A percentile compares a stretch with the other conserved stretches of the same genome.
Conservation (phyloP, 140 eudicot species). For the Stevia rebaudiana region DNA sequence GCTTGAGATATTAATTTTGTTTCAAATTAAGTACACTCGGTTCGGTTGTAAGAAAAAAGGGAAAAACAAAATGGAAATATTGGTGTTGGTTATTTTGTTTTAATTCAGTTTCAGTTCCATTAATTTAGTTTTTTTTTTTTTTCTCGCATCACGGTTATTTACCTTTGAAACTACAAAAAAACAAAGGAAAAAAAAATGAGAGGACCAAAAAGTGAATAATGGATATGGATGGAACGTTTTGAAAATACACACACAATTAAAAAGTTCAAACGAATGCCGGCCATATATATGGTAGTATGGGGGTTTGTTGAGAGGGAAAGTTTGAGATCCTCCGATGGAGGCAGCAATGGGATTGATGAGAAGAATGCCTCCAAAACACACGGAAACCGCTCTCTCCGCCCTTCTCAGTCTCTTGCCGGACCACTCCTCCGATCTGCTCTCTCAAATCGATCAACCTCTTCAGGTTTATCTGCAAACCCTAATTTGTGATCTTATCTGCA, state of each 20-base stretch:
- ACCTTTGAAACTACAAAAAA: too few relatives aligned
- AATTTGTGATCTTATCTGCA: not conserved
- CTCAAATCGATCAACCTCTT: conserved; percentile 98
- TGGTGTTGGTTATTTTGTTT: too few relatives aligned
- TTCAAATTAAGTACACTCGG: too few relatives aligned
- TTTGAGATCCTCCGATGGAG: conserved; percentile 48
- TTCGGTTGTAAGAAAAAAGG: too few relatives aligned
- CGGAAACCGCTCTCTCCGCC: conserved; percentile 86
- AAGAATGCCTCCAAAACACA: conserved; percentile 83
- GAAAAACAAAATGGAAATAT: too few relatives aligned
- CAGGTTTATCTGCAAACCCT: conserved; percentile 40
- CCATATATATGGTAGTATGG: not conserved
- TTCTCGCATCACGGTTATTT: too few relatives aligned
- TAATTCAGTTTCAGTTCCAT: too few relatives aligned
- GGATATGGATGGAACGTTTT: too few relatives aligned
- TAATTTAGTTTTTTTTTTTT: too few relatives aligned
- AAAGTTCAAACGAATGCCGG: conserved; percentile 10
- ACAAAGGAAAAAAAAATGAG: too few relatives aligned
- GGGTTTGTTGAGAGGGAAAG: conserved; percentile 25
- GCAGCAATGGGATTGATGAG: conserved; percentile 99
- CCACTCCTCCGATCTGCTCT: conserved; percentile 91
- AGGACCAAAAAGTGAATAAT: too few relatives aligned
- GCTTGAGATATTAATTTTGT: too few relatives aligned
- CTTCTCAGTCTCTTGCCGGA: conserved; percentile 77
- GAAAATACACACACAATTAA: not conserved